phyloP scores from a whole-genome alignment of 495 filamentous ascomycete genomes.

The Penicillium taxi region DNA sequence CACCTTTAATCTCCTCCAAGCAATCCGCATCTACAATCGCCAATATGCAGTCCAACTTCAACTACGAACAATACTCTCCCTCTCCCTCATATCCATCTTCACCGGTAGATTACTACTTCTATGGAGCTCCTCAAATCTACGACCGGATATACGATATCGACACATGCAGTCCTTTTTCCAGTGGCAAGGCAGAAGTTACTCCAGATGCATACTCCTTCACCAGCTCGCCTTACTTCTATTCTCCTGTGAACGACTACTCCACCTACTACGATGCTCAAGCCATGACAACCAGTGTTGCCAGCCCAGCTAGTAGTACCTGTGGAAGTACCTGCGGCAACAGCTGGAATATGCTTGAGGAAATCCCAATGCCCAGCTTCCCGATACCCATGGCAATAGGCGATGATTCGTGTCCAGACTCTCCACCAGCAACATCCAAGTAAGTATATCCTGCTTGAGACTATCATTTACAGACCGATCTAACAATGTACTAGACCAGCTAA shows the following conservation, averaged over 20 bases:
- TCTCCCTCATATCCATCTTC: slow-evolving; percentile 22
- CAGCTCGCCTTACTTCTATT: slow-evolving; percentile 19
- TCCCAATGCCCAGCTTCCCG: slow-evolving; percentile 16
- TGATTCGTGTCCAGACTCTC: slow-evolving; percentile 17
- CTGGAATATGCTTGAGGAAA: slow-evolving; percentile 15
- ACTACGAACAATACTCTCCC: slow-evolving; percentile 16
- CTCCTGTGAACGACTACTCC: slow-evolving; percentile 4
- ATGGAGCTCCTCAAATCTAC: slow-evolving; percentile 16
- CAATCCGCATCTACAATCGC: slow-evolving; percentile 4
- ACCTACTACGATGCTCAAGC: slow-evolving; percentile 9
- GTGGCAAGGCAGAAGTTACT: no score
- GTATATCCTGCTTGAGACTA: neutral
- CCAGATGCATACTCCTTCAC: slow-evolving; percentile 19
- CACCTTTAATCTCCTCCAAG: slow-evolving; percentile 4
- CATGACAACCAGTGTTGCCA: slow-evolving; percentile 16
- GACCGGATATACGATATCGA: slow-evolving; percentile 18
- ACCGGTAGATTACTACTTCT: slow-evolving; percentile 25
- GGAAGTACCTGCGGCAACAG: slow-evolving; percentile 12
- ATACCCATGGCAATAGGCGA: slow-evolving; percentile 7
- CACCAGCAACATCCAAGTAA: slow-evolving; percentile 20
- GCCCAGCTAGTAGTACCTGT: slow-evolving; percentile 16
- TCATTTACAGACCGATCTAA: neutral
- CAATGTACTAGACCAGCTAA: slow-evolving; percentile 22
- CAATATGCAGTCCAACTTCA: slow-evolving; percentile 24
- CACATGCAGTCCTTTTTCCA: slow-evolving; percentile 9